phyloP scores from a whole-genome alignment of 2,329 filamentous ascomycete species.

The Chrysosporium keratinophilum region DNA sequence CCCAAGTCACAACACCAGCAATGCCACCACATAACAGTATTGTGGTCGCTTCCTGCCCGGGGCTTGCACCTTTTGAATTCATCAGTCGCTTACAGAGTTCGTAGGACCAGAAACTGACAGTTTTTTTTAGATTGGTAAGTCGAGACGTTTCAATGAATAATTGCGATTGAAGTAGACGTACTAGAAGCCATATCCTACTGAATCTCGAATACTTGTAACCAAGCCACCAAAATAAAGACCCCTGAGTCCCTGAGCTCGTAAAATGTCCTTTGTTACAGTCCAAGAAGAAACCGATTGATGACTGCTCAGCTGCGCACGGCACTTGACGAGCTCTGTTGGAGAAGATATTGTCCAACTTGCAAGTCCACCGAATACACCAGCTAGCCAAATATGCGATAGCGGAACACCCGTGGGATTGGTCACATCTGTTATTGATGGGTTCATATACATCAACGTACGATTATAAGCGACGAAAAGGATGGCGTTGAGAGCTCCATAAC shows the following conservation, averaged over 20 bases:
- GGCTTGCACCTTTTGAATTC: constrained; percentile 37
- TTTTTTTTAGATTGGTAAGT: constrained; percentile 1
- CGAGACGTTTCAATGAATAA: background rate
- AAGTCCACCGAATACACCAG: constrained; percentile 70
- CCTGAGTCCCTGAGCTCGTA: constrained; percentile 48
- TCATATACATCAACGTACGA: constrained; percentile 58
- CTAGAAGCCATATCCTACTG: constrained; percentile 94
- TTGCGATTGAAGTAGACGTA: constrained; percentile 29
- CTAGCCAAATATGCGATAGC: constrained; percentile 61
- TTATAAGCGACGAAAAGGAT: constrained; percentile 87
- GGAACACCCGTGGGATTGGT: constrained; percentile 37
- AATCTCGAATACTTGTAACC: constrained; percentile 73
- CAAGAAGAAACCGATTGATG: constrained; percentile 47
- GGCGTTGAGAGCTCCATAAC: constrained; percentile 84
- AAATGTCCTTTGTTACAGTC: constrained; percentile 53
- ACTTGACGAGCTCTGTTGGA: constrained; percentile 86
- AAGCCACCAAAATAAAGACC: constrained; percentile 73
- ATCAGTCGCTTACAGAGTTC: constrained; percentile 58
- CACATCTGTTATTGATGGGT: constrained; percentile 33
- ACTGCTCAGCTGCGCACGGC: constrained; percentile 61
- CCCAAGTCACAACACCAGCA: constrained; percentile 81
- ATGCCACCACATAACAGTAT: constrained; percentile 75
- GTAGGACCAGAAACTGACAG: constrained; percentile 70
- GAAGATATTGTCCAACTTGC: constrained; percentile 78
- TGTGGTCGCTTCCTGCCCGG: constrained; percentile 47